Percentiles rank a stretch among this genome's conserved stretches.
These are phyloP conservation scores for Mycosarcoma mackinlayi DNA, from an alignment of 1,284 basidiomycete species.

Conservation along the genomic window DNA sequence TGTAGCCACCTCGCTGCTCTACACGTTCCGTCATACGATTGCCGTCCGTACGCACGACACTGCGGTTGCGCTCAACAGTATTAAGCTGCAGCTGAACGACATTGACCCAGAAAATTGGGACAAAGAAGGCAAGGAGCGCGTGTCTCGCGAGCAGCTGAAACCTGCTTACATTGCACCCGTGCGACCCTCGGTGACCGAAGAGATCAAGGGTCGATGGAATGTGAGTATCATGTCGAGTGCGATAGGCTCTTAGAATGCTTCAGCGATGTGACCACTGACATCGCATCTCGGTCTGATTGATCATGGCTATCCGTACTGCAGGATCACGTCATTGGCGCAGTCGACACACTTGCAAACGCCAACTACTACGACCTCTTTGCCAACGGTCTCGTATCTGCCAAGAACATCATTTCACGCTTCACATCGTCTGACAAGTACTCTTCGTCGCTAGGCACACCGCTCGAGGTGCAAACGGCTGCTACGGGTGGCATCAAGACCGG, in stretches of 20 bases:
- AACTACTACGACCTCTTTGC: conserved; percentile 51
- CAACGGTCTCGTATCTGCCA: conserved; percentile 37
- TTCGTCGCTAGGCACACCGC: conserved; percentile 18
- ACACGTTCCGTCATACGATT: conserved; percentile 52
- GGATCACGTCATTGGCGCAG: conserved; percentile 43
- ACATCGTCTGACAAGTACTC: conserved; percentile 5
- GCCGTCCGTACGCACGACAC: conserved; percentile 50
- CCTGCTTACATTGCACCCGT: conserved; percentile 46
- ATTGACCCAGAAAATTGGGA: conserved; percentile 56
- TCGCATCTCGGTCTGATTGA: no score
- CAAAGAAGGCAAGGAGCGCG: conserved; percentile 36
- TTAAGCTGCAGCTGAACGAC: conserved; percentile 48
- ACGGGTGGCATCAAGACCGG: conserved; percentile 43
- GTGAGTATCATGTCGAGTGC: conserved; percentile 12
- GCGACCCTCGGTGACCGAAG: conserved; percentile 39
- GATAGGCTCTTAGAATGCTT: no score
- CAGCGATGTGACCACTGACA: background rate
- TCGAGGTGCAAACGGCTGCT: conserved; percentile 27
- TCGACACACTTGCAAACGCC: conserved; percentile 33
- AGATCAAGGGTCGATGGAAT: conserved; percentile 55
- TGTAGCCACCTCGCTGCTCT: conserved; percentile 51
- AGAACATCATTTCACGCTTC: conserved; percentile 21
- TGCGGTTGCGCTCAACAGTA: conserved; percentile 31
- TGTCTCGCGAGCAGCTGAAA: conserved; percentile 27
- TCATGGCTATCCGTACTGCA: no score